Base-by-base conservation (phyloP, 129 eudicot genomes). In the Saussurea involucrata region DNA sequence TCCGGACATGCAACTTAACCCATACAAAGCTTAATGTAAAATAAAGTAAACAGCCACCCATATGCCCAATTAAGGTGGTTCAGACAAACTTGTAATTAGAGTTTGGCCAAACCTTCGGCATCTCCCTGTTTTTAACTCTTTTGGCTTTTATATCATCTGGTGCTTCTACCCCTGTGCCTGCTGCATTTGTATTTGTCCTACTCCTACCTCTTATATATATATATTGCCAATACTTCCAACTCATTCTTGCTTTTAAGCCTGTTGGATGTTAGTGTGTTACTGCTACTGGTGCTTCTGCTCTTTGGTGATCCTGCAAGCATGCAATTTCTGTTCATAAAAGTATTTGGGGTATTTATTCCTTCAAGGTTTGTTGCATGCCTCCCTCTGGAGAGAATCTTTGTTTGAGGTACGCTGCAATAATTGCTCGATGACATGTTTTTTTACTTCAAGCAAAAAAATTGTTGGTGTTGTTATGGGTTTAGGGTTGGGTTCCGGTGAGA, bases 291-390 rank as follows among this genome's bases (percentile, higher is more conserved):
- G 24, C 60, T 77, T 68, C 67, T 68, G 17, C 75, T 24, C 82
- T 44, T 69, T 18, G 76, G 73, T 60, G 65, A 15, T 70, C 77
- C 64, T 40, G 77, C 22, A 71, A 63, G 33, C 76, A 78, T 78
- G 71, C 5, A 4, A 24, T 24, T 60, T 32, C 24, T 67, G 6
- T 65, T 76, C 53, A 31, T 66, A 76, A 66, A 53, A 67, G 49
- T 75, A n/a, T 58, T 29, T 75, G 2, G 25, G n/a, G 63, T 66
- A 76, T 76, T 42, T 66, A 65, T 76, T 66, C 64, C 12, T 76
- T 76, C 65, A 24, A 37, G 36, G 17, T 24, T 34, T 33, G 53
- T 32, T 63, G 18, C 34, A 73, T 13, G 15, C 55, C 37, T 31
- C 66, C 64, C 46, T 72, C 18, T 53, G 58, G 24, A 60, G 8